Percentiles rank a stretch among this genome's conserved stretches.
phyloP scores from a whole-genome alignment of 345 rosid genomes.

The Bruguiera gymnorhiza region DNA sequence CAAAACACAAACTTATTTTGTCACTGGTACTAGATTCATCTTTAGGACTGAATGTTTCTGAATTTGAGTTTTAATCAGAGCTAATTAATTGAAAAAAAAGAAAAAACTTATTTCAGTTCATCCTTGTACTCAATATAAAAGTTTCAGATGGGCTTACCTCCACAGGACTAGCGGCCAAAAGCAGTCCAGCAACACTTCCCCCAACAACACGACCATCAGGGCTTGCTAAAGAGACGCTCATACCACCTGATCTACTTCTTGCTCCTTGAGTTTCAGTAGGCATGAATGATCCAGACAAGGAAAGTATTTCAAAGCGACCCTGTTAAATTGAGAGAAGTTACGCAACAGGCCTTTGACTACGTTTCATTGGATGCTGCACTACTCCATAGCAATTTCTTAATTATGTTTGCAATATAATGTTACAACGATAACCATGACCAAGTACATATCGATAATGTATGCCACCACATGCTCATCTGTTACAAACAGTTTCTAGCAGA shows the following conservation, averaged over 20 bases:
- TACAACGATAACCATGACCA: no score
- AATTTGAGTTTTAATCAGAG: neutral
- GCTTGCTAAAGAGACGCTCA: slow-evolving; percentile 90
- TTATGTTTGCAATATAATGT: no score
- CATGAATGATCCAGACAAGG: slow-evolving; percentile 97
- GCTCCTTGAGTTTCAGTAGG: slow-evolving; percentile 80
- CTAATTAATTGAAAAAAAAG: neutral
- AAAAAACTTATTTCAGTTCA: neutral
- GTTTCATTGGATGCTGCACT: neutral
- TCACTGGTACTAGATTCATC: no score
- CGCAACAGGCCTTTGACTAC: neutral
- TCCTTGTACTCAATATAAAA: neutral
- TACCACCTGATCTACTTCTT: slow-evolving; percentile 91
- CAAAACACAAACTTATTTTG: no score
- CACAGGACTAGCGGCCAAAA: slow-evolving; percentile 89
- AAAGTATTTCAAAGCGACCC: slow-evolving; percentile 97
- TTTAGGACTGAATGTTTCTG: no score
- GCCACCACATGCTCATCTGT: no score
- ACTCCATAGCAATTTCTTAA: no score
- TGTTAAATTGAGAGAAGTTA: slow-evolving; percentile 20
- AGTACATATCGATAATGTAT: no score
- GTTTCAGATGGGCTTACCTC: slow-evolving; percentile 48
- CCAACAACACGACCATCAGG: slow-evolving; percentile 97
- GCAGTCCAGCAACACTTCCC: slow-evolving; percentile 88
- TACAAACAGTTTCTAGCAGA: no score